phyloP scores from a whole-genome alignment of 1,139 yeast genomes.

The Kodamaea derodonti region DNA sequence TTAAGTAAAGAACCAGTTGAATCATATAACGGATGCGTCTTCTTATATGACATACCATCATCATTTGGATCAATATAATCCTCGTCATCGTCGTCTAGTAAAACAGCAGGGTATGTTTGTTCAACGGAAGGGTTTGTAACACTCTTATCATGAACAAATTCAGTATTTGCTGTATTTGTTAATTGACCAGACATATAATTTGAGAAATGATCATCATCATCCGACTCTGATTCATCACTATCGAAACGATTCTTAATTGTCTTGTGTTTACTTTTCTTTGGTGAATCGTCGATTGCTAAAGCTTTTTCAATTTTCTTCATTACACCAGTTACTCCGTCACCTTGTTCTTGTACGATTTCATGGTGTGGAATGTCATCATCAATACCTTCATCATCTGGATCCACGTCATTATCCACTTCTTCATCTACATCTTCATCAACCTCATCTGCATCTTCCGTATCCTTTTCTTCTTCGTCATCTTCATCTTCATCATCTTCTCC shows the following conservation, averaged over 20 bases:
- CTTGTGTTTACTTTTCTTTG: slow-evolving; percentile 20
- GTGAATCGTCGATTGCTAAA: slow-evolving; percentile 4
- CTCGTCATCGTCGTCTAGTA: slow-evolving; percentile 35
- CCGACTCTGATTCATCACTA: slow-evolving; percentile 22
- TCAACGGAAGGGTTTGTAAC: slow-evolving; percentile 1
- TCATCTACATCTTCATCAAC: slow-evolving; percentile 23
- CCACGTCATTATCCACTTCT: background rate
- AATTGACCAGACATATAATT: slow-evolving; percentile 83
- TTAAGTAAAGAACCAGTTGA: slow-evolving; percentile 32
- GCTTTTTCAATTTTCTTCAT: slow-evolving; percentile 6
- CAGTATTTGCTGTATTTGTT: slow-evolving; percentile 56
- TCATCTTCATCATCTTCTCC: slow-evolving; percentile 38
- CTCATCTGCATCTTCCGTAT: slow-evolving; percentile 29
- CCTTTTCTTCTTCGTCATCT: slow-evolving; percentile 32
- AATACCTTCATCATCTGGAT: background rate
- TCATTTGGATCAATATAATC: slow-evolving; percentile 79
- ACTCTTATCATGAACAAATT: slow-evolving; percentile 14
- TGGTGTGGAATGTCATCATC: slow-evolving; percentile 1
- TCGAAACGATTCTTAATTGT: slow-evolving; percentile 11
- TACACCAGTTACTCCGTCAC: slow-evolving; percentile 5
- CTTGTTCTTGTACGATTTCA: slow-evolving; percentile 6
- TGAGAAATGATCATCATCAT: slow-evolving; percentile 50
- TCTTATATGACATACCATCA: slow-evolving; percentile 72
- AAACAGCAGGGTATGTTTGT: background rate
- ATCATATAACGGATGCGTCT: slow-evolving; percentile 58